phyloP scores from a whole-genome alignment of 371 early-diverging fungal species.

The Gilbertella persicaria region DNA sequence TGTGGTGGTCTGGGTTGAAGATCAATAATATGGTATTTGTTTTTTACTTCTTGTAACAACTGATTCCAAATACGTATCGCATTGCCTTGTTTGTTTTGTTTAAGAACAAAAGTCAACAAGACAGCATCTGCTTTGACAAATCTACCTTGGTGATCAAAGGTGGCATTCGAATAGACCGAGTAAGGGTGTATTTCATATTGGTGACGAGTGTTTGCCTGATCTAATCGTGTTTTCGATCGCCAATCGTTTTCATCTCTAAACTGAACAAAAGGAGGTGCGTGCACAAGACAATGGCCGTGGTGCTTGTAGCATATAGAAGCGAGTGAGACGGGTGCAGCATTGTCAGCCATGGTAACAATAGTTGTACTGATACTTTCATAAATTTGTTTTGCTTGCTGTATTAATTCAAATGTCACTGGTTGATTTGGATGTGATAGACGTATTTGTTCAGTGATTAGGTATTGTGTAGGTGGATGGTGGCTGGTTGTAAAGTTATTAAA shows the following conservation, averaged over 20 bases:
- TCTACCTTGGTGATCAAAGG: slow-evolving; percentile 24
- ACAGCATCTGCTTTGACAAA: slow-evolving; percentile 51
- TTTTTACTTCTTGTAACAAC: slow-evolving; percentile 16
- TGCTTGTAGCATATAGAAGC: slow-evolving; percentile 28
- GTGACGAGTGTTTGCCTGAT: slow-evolving; percentile 15
- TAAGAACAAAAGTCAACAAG: slow-evolving; percentile 29
- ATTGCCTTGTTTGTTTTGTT: slow-evolving; percentile 13
- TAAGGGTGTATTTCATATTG: slow-evolving; percentile 35
- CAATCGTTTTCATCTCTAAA: slow-evolving; percentile 40
- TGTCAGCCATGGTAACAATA: slow-evolving; percentile 19
- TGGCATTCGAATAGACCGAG: slow-evolving; percentile 51
- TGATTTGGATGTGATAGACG: slow-evolving; percentile 26
- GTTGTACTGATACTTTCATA: slow-evolving; percentile 25
- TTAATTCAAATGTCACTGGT: slow-evolving; percentile 25
- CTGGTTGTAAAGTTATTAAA: slow-evolving; percentile 18
- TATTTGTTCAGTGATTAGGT: slow-evolving; percentile 39
- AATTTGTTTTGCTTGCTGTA: slow-evolving; percentile 23
- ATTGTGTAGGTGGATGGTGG: slow-evolving; percentile 23
- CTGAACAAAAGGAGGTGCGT: slow-evolving; percentile 41
- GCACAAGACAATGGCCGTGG: slow-evolving; percentile 49
- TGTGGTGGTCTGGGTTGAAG: background rate
- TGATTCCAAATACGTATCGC: slow-evolving; percentile 19
- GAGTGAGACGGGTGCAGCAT: slow-evolving; percentile 14
- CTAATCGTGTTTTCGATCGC: slow-evolving; percentile 15
- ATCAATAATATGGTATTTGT: slow-evolving; percentile 12